Percentiles rank a stretch among this genome's conserved stretches.
phyloP scores from a whole-genome alignment of 2,329 filamentous ascomycete species.

The Phialocephala subalpina region DNA sequence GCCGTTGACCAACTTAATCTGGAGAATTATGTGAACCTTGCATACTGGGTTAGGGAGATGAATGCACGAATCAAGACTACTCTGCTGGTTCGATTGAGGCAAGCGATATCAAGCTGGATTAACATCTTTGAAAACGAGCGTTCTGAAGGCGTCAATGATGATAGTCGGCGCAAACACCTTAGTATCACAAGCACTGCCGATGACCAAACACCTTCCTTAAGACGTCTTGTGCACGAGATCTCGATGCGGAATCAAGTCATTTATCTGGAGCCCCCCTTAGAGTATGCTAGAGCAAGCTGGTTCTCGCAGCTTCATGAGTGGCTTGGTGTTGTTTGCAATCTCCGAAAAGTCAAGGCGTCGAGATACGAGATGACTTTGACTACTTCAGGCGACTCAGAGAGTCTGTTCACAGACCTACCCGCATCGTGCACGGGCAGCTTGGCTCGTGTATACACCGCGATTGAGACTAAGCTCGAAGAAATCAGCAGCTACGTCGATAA shows the following conservation, averaged over 20 bases:
- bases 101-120: constrained; percentile 88
- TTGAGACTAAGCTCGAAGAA: constrained; percentile 83
- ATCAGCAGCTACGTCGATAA: constrained; percentile 92
- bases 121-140: constrained; percentile 75
- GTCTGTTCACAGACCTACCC: constrained; percentile 85
- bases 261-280: constrained; percentile 91
- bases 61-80: constrained; percentile 86
- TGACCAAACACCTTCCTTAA: constrained; percentile 69
- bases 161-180: constrained; percentile 60
- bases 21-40: constrained; percentile 93
- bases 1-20: constrained; percentile 96
- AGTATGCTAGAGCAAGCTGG: constrained; percentile 93
- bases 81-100: constrained; percentile 81
- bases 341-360: constrained; percentile 93
- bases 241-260: constrained; percentile 99
- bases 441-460: constrained; percentile 79
- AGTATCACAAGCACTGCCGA: constrained; percentile 52
- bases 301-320: constrained; percentile 91
- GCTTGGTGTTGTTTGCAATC: constrained; percentile 90
- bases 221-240: constrained; percentile 84
- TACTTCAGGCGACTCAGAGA: constrained; percentile 68
- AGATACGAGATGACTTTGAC: constrained; percentile 91
- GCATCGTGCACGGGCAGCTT: constrained; percentile 83
- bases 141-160: constrained; percentile 52
- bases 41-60: constrained; percentile 87